phyloP scores from a whole-genome alignment of 1,139 yeast genomes.

The Candida sanyaensis region DNA sequence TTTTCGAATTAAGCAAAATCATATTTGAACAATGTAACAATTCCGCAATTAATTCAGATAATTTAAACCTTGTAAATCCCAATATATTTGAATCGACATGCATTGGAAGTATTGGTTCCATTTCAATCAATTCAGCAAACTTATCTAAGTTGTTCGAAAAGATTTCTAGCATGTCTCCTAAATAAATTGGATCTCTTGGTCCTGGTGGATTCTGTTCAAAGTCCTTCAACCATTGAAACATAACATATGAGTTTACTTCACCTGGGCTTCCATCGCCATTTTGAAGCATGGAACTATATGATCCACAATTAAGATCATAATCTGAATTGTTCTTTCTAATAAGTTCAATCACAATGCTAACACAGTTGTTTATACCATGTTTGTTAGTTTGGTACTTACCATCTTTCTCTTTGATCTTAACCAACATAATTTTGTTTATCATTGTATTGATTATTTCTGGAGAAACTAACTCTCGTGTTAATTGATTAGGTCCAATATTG shows the following conservation, averaged over 20 bases:
- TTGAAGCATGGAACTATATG: conserved; percentile 36
- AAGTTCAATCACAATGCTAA: conserved; percentile 47
- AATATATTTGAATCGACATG: conserved; percentile 21
- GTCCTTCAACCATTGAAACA: conserved; percentile 51
- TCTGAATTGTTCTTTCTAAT: conserved; percentile 51
- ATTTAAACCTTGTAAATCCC: conserved; percentile 46
- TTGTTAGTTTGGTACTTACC: conserved; percentile 33
- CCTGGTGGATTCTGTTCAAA: conserved; percentile 53
- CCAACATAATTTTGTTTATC: conserved; percentile 44
- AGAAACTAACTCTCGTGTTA: conserved; percentile 48
- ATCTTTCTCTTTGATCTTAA: conserved; percentile 15
- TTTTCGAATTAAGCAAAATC: conserved; percentile 46
- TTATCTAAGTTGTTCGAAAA: conserved; percentile 41
- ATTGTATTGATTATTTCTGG: conserved; percentile 35
- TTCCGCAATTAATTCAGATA: conserved; percentile 49
- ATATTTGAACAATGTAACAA: conserved; percentile 51
- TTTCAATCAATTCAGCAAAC: conserved; percentile 30
- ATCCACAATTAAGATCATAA: conserved; percentile 48
- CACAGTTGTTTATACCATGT: conserved; percentile 50
- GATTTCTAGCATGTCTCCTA: conserved; percentile 45
- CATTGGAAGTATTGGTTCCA: conserved; percentile 28
- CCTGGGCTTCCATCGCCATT: conserved; percentile 34
- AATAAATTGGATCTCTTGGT: conserved; percentile 45
- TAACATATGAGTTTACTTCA: conserved; percentile 43
- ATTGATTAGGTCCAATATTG: conserved; percentile 49